Evolutionary conservation across 2,329 filamentous ascomycete genomes (phyloP), one percentile per base, ranked within the genome.

Genomic region (Escovopsis sp.): DNA sequence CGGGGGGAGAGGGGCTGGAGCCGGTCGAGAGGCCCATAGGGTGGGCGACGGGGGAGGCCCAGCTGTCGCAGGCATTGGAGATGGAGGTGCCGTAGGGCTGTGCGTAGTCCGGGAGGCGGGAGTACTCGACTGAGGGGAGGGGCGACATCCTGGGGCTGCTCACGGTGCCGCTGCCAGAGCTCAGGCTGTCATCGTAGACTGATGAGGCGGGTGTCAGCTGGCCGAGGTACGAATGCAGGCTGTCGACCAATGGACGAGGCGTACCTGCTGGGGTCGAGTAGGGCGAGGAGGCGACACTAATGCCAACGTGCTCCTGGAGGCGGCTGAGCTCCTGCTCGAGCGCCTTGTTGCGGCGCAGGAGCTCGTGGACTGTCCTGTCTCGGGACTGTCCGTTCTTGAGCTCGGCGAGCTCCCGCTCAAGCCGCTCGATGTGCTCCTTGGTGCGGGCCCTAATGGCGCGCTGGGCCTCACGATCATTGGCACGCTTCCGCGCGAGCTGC

Each of bases 391-490:
- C 60, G 54, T 62, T 65, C 46, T 70, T 68, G 48, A 93, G 72
- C 48, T 89, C 82, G 42, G 79, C 72, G 46, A 94, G 80, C 51
- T 82, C 76, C 48, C 69, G 69, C 63, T 93, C 84, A 39, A 94
- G 67, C 16, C 68, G 68, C 56, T 91, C 84, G 53, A 94, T 94
- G 58, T 86, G 83, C 54, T 82, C 76, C 65, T 87, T 89, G 33
- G 87, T 94, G 51, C 87, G 74, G 59, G 87, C 84, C 39, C 87
- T 72, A 48, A 94, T 94, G 35, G 84, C 84, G 39, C 87, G 75
- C 63, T 94, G 87, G 35, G 87, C 87, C 61, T 94, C 85, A 47
- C 87, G 76, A 59, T 94, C 87, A 65, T 94, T 94, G 54, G 85
- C 84, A 48, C 88, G 74, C 67, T 94, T 95, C 60, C 87, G 83